A percentile compares a stretch with the other conserved stretches of the same genome.
Conservation (phyloP, 768 basidiomycete species). For the Lactarius evosmus region DNA sequence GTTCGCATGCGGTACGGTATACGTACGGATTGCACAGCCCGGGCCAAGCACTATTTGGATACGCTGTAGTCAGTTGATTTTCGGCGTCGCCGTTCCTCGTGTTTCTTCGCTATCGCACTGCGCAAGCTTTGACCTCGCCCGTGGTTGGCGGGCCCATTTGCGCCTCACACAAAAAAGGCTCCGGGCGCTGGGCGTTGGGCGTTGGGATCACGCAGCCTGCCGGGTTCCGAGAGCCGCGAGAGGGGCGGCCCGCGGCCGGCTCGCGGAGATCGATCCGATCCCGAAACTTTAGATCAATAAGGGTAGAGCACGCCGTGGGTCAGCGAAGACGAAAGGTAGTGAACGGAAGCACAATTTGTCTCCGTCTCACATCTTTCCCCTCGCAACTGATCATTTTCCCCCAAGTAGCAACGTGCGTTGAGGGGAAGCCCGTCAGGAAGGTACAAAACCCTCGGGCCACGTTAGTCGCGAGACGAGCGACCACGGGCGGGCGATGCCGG, state of each 20-base stretch:
- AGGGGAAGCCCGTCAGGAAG: background rate
- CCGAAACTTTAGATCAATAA: constrained; percentile 8
- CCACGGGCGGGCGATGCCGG: constrained; percentile 22
- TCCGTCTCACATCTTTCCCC: background rate
- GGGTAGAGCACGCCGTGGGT: background rate
- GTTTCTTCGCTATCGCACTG: constrained; percentile 1
- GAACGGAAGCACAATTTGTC: background rate
- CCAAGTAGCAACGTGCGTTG: background rate
- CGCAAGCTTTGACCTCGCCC: constrained; percentile 3
- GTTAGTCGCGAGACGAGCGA: background rate
- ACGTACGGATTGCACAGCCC: background rate
- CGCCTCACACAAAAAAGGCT: constrained; percentile 7
- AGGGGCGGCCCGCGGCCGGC: constrained; percentile 19
- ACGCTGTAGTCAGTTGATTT: background rate
- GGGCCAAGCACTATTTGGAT: background rate
- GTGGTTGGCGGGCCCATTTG: constrained; percentile 4
- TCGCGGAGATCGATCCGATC: constrained; percentile 27
- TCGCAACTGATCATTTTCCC: background rate
- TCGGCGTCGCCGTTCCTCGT: background rate
- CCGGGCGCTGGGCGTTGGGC: constrained; percentile 7
- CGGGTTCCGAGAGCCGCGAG: background rate
- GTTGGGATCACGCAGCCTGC: constrained; percentile 8
- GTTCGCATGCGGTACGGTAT: background rate
- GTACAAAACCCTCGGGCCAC: background rate
- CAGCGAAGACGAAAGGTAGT: background rate